Percentiles rank a stretch among this genome's conserved stretches.
Conservation (phyloP, 768 basidiomycete genomes). For the Heimioporus sp. region DNA sequence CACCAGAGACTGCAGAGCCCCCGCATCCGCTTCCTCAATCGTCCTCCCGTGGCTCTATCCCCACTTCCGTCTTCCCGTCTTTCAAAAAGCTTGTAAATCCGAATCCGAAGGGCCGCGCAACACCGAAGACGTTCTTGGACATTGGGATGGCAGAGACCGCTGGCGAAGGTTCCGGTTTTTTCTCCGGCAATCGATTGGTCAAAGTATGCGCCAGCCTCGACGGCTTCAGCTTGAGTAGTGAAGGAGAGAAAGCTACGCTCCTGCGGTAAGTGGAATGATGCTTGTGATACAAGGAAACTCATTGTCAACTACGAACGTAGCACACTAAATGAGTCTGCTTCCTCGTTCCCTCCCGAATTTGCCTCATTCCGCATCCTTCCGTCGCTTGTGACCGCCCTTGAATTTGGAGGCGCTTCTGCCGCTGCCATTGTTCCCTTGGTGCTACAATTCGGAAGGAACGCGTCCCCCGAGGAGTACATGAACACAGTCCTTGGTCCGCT, state of each 20-base stretch:
- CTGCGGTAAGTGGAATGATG: slow-evolving; percentile 49
- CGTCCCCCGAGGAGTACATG: slow-evolving; percentile 68
- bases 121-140: slow-evolving; percentile 75
- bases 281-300: neutral
- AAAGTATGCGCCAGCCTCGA: slow-evolving; percentile 84
- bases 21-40: slow-evolving; percentile 78
- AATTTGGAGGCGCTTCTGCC: slow-evolving; percentile 77
- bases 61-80: slow-evolving; percentile 65
- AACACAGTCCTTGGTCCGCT: slow-evolving; percentile 72
- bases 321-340: slow-evolving; percentile 73
- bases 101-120: slow-evolving; percentile 75
- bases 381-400: slow-evolving; percentile 72
- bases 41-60: slow-evolving; percentile 77
- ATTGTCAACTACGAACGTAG: slow-evolving; percentile 34
- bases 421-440: slow-evolving; percentile 80
- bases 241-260: slow-evolving; percentile 72
- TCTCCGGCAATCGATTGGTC: slow-evolving; percentile 76
- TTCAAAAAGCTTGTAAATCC: slow-evolving; percentile 92
- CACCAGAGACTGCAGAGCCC: slow-evolving; percentile 62
- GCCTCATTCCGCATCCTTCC: slow-evolving; percentile 85
- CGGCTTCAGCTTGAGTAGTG: slow-evolving; percentile 76
- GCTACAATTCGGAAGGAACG: slow-evolving; percentile 71
- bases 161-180: slow-evolving; percentile 69
- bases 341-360: slow-evolving; percentile 85
- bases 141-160: slow-evolving; percentile 69